phyloP scores from a whole-genome alignment of 805 yeast species.

The Metschnikowia borealis region DNA sequence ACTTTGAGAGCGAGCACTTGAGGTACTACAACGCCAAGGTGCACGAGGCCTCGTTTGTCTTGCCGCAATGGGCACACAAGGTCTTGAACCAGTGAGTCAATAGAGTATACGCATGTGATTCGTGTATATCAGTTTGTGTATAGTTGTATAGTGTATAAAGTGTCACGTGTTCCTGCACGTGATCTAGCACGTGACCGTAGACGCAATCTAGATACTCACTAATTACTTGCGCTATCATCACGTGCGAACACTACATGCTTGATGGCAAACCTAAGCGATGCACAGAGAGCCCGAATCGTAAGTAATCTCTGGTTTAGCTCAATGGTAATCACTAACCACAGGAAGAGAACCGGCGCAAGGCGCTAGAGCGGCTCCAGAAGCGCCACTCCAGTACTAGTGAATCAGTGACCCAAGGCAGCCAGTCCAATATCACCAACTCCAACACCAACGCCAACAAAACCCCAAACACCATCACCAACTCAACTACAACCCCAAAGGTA shows the following conservation, averaged over 20 bases:
- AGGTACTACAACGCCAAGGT: conserved; percentile 80
- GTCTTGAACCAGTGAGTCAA: conserved; percentile 28
- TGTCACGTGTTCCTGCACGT: no score
- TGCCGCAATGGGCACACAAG: conserved; percentile 85
- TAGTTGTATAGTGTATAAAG: no score
- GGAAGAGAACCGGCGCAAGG: conserved; percentile 64
- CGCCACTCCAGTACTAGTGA: background rate
- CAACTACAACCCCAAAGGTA: background rate
- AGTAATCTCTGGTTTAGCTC: conserved; percentile 13
- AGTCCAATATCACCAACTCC: conserved; percentile 4
- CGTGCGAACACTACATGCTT: background rate
- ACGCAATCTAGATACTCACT: no score
- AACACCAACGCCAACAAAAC: background rate
- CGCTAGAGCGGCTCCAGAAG: conserved; percentile 51
- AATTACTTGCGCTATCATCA: background rate
- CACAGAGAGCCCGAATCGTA: conserved; percentile 35
- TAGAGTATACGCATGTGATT: background rate
- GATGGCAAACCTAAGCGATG: conserved; percentile 26
- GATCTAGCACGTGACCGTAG: no score
- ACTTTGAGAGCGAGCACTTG: conserved; percentile 61
- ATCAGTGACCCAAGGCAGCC: background rate
- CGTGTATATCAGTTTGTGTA: no score
- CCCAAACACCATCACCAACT: background rate
- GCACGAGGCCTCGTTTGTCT: conserved; percentile 83
- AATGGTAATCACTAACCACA: conserved; percentile 20